A percentile compares a stretch with the other conserved stretches of the same genome.
Evolutionary conservation across 257 asterid species (phyloP).

Genomic region (Gardenia jasminoides): DNA sequence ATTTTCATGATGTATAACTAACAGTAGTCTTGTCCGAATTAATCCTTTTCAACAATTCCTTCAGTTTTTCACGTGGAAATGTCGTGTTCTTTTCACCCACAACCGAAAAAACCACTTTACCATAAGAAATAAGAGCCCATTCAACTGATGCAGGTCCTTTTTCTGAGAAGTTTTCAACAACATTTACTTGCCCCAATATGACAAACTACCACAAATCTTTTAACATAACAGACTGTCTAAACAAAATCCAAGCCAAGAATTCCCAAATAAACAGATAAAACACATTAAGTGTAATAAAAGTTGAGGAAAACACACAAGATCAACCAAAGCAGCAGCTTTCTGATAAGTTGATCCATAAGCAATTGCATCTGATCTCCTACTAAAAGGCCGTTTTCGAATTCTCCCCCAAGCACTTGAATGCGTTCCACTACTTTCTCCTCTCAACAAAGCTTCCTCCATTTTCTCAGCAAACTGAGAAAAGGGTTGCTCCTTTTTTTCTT

Average conservation of each 20-base stretch:
- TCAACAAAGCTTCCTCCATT: constrained; percentile 61
- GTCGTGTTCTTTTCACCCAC: background rate
- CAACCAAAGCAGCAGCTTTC: constrained; percentile 95
- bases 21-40: background rate
- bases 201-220: background rate
- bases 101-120: background rate
- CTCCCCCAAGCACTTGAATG: constrained; percentile 10
- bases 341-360: constrained; percentile 78
- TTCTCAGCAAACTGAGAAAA: constrained; percentile 9
- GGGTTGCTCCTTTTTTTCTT: constrained; percentile 4
- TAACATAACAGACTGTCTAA: background rate
- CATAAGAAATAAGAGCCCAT: background rate
- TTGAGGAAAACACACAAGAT: constrained; percentile 56
- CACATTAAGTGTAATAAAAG: background rate
- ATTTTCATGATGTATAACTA: background rate
- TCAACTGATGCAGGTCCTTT: background rate
- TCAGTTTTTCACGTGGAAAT: background rate
- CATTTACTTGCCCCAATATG: background rate
- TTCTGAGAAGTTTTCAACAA: background rate
- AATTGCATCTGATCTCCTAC: constrained; percentile 66
- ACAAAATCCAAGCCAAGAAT: background rate
- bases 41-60: background rate
- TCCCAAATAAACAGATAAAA: background rate
- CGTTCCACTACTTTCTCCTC: constrained; percentile 36
- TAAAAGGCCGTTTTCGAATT: constrained; percentile 24